Evolutionary conservation across 139 green algal species (phyloP), one percentile per base, ranked within the genome.

Genomic region (Coelastrella sp.): DNA sequence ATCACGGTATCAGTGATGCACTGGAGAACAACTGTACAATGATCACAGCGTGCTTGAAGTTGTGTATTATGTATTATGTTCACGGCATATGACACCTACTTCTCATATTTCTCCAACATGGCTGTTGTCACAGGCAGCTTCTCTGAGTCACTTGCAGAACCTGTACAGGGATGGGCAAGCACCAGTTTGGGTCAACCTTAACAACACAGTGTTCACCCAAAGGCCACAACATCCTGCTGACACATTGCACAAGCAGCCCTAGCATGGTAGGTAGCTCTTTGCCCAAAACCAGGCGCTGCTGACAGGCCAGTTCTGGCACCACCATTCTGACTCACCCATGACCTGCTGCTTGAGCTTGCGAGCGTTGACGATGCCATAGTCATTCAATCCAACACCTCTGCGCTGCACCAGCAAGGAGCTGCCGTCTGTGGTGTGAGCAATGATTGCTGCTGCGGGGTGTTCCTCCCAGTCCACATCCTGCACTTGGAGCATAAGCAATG

Each of bases 391-490:
- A 7, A 53, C 32, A 32, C 71, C 71, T 13, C 32, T 51, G 6
- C 71, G 71, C 7, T 48, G 68, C 27, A 79, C 71, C 25, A 79
- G 41, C 71, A 63, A 43, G 21, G 35, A 57, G 11, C 23, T 4
- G 30, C 73, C 73, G 23, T 67, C 34, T 27, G 72, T 79, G 21
- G 30, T 68, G 73, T 81, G 73, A 15, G 73, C 50, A 30, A 81
- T 48, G 32, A 81, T 57, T 32, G 32, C 48, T 25, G 17, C 73
- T 35, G 48, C 50, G 7, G 73, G 73, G 50, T 81, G 50, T 32
- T 48, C 73, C 5, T 41, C 27, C 73, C 73, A 81, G 50, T 81
- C 73, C 25, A 67, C 73, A 21, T 67, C 73, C 73, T 81, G 67
- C 4, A n/a, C n/a, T n/a, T n/a, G n/a, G n/a, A n/a, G n/a, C n/a